A percentile compares a stretch with the other conserved stretches of the same genome.
Conservation (phyloP, 371 early-diverging fungal species). For the Mucor lusitanicus region DNA sequence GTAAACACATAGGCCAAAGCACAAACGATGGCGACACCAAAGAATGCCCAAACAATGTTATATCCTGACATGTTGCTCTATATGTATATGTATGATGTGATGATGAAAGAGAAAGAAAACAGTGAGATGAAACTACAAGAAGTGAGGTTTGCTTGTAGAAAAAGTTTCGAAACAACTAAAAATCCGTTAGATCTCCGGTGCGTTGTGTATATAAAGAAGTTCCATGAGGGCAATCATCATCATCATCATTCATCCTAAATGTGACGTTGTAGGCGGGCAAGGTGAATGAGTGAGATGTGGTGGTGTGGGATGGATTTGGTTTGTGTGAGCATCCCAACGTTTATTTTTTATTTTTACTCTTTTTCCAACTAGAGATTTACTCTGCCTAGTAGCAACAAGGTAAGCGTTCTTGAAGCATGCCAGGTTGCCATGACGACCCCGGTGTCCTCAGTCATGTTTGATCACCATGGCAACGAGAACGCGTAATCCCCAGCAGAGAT, state of each 20-base stretch:
- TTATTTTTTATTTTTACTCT: background rate
- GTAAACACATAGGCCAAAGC: slow-evolving; percentile 54
- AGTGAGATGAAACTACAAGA: background rate
- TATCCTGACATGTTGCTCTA: slow-evolving; percentile 53
- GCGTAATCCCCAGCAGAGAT: slow-evolving; percentile 1
- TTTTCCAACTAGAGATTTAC: background rate
- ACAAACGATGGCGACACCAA: slow-evolving; percentile 40
- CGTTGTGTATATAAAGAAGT: background rate
- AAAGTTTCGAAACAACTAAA: slow-evolving; percentile 6
- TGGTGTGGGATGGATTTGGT: background rate
- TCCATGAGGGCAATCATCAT: background rate
- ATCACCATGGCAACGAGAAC: background rate
- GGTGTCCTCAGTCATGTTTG: background rate
- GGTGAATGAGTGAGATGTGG: background rate
- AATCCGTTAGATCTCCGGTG: background rate
- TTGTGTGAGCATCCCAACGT: background rate
- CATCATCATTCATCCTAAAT: background rate
- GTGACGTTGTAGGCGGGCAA: background rate
- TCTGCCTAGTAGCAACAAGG: background rate
- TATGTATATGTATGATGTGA: background rate
- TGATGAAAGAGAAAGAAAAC: background rate
- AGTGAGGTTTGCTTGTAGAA: background rate
- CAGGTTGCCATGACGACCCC: background rate
- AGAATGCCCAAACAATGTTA: slow-evolving; percentile 56
- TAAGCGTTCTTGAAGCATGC: background rate